phyloP scores from a whole-genome alignment of 108 stramenopile genomes.

The Skeletonema menzelii region DNA sequence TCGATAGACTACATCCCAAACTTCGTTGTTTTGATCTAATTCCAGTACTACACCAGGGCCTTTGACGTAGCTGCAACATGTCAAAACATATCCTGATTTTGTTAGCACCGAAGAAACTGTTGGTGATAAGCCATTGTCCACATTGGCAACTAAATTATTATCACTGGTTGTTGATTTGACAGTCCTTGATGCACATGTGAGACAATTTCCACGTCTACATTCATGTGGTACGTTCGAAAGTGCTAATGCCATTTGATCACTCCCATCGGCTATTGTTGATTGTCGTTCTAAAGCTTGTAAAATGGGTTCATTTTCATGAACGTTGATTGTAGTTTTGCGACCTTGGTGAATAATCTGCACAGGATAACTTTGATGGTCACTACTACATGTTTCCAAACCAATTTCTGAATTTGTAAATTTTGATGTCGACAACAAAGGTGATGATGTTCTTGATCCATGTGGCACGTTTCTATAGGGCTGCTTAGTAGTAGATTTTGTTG shows the following conservation, averaged over 20 bases:
- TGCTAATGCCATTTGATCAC: conserved; percentile 24
- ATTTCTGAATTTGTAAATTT: not conserved
- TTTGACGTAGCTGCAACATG: conserved; percentile 58
- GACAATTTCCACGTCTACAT: conserved; percentile 77
- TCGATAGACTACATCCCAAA: conserved; percentile 62
- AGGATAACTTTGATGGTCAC: conserved; percentile 12
- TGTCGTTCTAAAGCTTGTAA: conserved; percentile 47
- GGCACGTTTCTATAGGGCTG: not conserved
- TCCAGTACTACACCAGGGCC: conserved; percentile 59
- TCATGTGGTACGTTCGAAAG: conserved; percentile 64
- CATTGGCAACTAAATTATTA: conserved; percentile 13
- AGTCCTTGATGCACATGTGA: conserved; percentile 62
- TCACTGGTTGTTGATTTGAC: not conserved
- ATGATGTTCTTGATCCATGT: not conserved
- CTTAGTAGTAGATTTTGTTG: not conserved
- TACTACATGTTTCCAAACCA: not conserved
- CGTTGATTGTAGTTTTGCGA: conserved; percentile 24
- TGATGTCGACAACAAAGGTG: not conserved
- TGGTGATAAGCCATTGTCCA: conserved; percentile 67
- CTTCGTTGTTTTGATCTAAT: conserved; percentile 53
- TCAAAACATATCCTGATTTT: conserved; percentile 55
- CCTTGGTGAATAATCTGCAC: conserved; percentile 35
- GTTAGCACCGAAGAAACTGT: conserved; percentile 35
- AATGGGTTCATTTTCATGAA: conserved; percentile 32
- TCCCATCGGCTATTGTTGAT: conserved; percentile 6